Base-by-base conservation (phyloP, 768 basidiomycete genomes). In the Pulveroboletus sp. region DNA sequence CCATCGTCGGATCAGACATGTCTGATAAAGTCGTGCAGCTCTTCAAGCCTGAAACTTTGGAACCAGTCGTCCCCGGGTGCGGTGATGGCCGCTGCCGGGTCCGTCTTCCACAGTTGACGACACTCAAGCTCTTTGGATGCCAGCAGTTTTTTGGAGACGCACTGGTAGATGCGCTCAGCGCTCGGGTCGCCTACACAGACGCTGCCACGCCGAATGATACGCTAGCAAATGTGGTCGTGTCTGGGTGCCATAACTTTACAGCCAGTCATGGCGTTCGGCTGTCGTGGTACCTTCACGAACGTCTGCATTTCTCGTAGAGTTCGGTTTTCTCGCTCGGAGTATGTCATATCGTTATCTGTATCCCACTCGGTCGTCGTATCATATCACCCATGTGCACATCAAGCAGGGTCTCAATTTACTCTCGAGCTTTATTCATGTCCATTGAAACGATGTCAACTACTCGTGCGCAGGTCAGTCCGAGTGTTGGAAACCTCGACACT, bases 1-100 rank as follows among this genome's bases (percentile, higher is more conserved):
- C 76, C 41, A 89, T 90, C 57, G 81, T 83, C 48, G 87, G 83
- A 21, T 89, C 86, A 8, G 88, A 90, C 65, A 85, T 89, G 87
- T 85, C 85, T 26, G 75, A 89, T 68, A 79, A 71, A 36, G 88
- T 89, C 50, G 72, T 89, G 37, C 66, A 69, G 30, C 71, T 87
- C 52, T 70, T 90, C 21, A 72, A 71, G 38, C 83, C 84, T 12
- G 67, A 52, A 54, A 46, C 40, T 24, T 14, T 53, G 1, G 45
- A 28, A 31, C 35, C 49, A n/a, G 32, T 39, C 9, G 32, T 39
- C 9, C 40, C 50, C 12, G 56, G 58, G 44, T 41, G 47, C 28
- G 12, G 37, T 31, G 33, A 56, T 28, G 54, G 26, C 40, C 52
- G 41, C 21, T 63, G 67, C 45, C 69, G 66, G 8, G 59, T 85